These are phyloP conservation scores for Lactarius hengduanensis DNA, from an alignment of 768 basidiomycete genomes.

Conservation along the genomic window DNA sequence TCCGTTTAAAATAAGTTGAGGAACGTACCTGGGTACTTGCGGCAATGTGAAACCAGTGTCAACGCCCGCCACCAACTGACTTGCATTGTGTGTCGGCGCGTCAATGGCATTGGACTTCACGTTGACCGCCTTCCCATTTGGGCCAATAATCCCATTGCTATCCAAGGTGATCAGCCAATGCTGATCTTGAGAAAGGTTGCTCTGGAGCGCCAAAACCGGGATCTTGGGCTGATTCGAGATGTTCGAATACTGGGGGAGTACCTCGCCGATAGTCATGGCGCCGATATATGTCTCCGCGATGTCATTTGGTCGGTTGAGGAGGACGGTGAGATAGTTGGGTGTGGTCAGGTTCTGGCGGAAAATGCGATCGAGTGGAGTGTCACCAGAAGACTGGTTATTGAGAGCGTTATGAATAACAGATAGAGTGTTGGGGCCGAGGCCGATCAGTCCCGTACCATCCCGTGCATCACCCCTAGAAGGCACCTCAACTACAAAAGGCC, in stretches of 20 bases:
- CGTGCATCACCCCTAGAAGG: constrained; percentile 33
- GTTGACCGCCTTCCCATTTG: constrained; percentile 55
- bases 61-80: constrained; percentile 58
- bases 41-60: constrained; percentile 71
- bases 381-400: constrained; percentile 40
- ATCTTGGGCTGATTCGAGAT: constrained; percentile 53
- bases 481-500: constrained; percentile 42
- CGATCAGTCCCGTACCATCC: constrained; percentile 44
- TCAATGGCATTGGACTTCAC: constrained; percentile 48
- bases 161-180: constrained; percentile 68
- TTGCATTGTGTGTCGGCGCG: constrained; percentile 62
- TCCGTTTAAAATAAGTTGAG: neutral
- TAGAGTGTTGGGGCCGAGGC: constrained; percentile 58
- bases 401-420: constrained; percentile 45
- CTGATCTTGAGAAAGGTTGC: constrained; percentile 52
- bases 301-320: constrained; percentile 59
- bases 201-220: constrained; percentile 42
- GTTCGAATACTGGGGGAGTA: constrained; percentile 47
- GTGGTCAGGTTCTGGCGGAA: constrained; percentile 55
- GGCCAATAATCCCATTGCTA: constrained; percentile 57
- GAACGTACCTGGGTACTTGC: constrained; percentile 51
- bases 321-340: constrained; percentile 60
- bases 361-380: constrained; percentile 59
- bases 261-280: constrained; percentile 59
- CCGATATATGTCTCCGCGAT: constrained; percentile 51